Conservation (phyloP, 2,329 filamentous ascomycete species). For the Clonostachys sp. region DNA sequence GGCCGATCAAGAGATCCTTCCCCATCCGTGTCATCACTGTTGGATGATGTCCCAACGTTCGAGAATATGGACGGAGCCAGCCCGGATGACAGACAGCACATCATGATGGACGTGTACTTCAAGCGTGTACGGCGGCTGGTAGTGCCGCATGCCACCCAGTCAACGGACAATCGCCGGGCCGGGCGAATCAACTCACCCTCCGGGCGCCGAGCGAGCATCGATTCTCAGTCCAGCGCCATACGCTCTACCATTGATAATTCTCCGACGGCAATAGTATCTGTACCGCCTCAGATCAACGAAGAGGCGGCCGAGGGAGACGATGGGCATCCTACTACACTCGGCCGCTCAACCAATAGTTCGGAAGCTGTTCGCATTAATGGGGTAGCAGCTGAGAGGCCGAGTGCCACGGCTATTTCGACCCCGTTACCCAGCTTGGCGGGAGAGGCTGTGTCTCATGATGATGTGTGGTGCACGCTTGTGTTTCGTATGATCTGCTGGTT, state of each 20-base stretch:
- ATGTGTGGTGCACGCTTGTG: conserved; percentile 50
- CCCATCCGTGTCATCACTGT: not conserved
- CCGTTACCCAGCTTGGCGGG: conserved; percentile 1
- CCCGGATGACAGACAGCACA: conserved; percentile 42
- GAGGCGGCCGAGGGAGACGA: not conserved
- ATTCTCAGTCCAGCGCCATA: conserved; percentile 6
- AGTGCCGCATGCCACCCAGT: conserved; percentile 21
- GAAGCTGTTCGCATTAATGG: not conserved
- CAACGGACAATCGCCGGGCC: conserved; percentile 16
- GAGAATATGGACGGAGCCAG: conserved; percentile 39
- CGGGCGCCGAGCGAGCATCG: conserved; percentile 11
- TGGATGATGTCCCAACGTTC: conserved; percentile 21
- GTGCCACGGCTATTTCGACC: not conserved
- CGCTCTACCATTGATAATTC: too few relatives aligned
- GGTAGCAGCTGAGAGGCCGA: not conserved
- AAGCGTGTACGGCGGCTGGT: conserved; percentile 33
- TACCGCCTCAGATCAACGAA: not conserved
- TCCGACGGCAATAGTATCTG: not conserved
- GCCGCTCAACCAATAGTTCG: not conserved
- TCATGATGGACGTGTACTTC: conserved; percentile 51
- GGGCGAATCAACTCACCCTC: conserved; percentile 13
- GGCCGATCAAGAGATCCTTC: not conserved
- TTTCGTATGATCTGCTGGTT: conserved; percentile 57
- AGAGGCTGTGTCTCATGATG: conserved; percentile 22
- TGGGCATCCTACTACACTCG: conserved; percentile 1